These are phyloP conservation scores for Volvox carteri DNA, from an alignment of 163 green algal genomes.

Conservation along the genomic window DNA sequence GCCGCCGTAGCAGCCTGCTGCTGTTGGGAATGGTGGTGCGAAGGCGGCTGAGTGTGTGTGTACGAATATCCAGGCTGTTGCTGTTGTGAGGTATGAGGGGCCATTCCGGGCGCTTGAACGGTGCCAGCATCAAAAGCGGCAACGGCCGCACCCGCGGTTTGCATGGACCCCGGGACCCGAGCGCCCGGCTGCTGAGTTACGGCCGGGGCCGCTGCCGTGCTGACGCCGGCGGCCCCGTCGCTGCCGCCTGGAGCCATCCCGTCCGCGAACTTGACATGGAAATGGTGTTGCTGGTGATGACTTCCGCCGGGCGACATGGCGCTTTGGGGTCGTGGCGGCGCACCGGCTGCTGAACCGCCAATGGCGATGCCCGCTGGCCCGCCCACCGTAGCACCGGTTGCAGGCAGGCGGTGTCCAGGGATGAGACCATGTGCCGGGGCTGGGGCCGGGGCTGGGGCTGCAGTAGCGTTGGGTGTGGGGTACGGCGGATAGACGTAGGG, in stretches of 20 bases:
- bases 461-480: not conserved
- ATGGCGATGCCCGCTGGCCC: not conserved
- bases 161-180: not conserved
- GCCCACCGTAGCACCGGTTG: not conserved
- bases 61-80: too few relatives aligned
- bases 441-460: not conserved
- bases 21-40: too few relatives aligned
- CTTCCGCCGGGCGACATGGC: not conserved
- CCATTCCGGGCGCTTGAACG: not conserved
- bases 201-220: not conserved
- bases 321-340: not conserved
- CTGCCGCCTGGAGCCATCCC: too few relatives aligned
- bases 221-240: not conserved
- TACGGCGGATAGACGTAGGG: conserved; percentile 30
- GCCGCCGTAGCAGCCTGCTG: not conserved
- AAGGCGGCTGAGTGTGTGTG: too few relatives aligned
- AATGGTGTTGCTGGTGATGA: not conserved
- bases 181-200: not conserved
- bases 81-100: not conserved
- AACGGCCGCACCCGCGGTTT: too few relatives aligned
- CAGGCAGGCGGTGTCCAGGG: not conserved
- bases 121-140: not conserved
- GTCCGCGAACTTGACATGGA: conserved; percentile 47
- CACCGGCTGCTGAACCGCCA: not conserved
- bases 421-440: not conserved